Conservation (phyloP, 768 basidiomycete genomes). For the Tricholoma saponaceum region DNA sequence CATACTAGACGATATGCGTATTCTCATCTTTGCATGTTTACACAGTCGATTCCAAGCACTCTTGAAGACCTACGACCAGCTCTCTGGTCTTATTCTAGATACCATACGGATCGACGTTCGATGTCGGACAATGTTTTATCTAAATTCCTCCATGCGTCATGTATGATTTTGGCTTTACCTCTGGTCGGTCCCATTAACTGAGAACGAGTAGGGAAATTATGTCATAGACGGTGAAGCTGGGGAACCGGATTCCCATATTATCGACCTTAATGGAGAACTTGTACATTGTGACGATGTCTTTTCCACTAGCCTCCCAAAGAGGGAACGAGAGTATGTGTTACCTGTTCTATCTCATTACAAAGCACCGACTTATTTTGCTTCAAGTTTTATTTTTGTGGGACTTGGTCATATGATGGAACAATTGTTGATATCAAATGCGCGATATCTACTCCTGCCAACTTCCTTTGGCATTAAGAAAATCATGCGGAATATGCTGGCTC, state of each 20-base stretch:
- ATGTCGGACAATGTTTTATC: conserved; percentile 76
- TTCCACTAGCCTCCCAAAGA: conserved; percentile 53
- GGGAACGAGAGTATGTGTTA: conserved; percentile 61
- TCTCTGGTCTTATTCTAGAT: conserved; percentile 82
- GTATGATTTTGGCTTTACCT: conserved; percentile 34
- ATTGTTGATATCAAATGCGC: conserved; percentile 71
- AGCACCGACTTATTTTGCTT: conserved; percentile 6
- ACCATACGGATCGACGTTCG: conserved; percentile 87
- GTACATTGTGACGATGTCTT: conserved; percentile 71
- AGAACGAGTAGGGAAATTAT: conserved; percentile 69
- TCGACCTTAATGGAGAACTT: conserved; percentile 81
- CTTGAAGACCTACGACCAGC: conserved; percentile 84
- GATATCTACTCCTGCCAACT: conserved; percentile 66
- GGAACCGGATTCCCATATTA: conserved; percentile 89
- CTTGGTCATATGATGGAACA: conserved; percentile 83
- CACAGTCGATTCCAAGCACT: conserved; percentile 87
- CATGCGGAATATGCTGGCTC: conserved; percentile 80
- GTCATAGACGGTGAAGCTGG: conserved; percentile 73
- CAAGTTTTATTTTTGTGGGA: conserved; percentile 85
- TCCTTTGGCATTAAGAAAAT: conserved; percentile 82
- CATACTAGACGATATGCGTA: background rate
- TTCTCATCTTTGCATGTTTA: background rate
- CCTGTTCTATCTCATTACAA: background rate
- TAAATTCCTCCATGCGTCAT: conserved; percentile 74
- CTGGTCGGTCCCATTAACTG: conserved; percentile 9